These are phyloP conservation scores for Pleurotus djamor DNA, from an alignment of 768 basidiomycete genomes.

Conservation along the genomic window DNA sequence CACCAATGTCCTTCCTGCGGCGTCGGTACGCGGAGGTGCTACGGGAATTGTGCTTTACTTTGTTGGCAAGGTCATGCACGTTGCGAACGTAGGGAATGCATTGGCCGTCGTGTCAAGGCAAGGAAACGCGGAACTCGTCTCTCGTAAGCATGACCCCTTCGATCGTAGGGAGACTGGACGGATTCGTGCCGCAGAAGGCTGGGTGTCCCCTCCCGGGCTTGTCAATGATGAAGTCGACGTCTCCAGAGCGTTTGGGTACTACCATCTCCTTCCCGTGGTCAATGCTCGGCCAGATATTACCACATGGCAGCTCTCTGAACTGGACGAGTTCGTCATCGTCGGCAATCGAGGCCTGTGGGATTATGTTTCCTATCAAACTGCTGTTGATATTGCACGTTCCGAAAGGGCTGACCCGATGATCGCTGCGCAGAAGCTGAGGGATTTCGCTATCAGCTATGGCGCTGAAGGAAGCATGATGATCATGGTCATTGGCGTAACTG, in stretches of 20 bases:
- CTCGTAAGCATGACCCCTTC: conserved; percentile 86
- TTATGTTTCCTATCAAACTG: conserved; percentile 90
- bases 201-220: conserved; percentile 87
- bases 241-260: conserved; percentile 94
- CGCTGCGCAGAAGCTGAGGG: conserved; percentile 94
- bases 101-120: conserved; percentile 83
- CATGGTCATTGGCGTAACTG: conserved; percentile 89
- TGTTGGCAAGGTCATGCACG: conserved; percentile 73
- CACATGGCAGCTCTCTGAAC: conserved; percentile 66
- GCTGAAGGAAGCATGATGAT: conserved; percentile 95
- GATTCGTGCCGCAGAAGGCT: conserved; percentile 92
- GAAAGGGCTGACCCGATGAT: conserved; percentile 63
- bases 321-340: conserved; percentile 96
- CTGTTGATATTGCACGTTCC: conserved; percentile 90
- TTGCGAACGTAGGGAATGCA: conserved; percentile 88
- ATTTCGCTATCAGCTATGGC: conserved; percentile 96
- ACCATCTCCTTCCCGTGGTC: conserved; percentile 83
- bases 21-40: conserved; percentile 69
- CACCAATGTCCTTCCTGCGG: conserved; percentile 34
- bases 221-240: conserved; percentile 92
- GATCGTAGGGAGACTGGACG: conserved; percentile 80
- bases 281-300: conserved; percentile 85
- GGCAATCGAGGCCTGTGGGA: conserved; percentile 95
- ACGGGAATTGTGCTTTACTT: conserved; percentile 89
- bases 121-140: conserved; percentile 72